These are phyloP conservation scores for Mucor irregularis DNA, from an alignment of 371 early-diverging fungal species.

Conservation along the genomic window DNA sequence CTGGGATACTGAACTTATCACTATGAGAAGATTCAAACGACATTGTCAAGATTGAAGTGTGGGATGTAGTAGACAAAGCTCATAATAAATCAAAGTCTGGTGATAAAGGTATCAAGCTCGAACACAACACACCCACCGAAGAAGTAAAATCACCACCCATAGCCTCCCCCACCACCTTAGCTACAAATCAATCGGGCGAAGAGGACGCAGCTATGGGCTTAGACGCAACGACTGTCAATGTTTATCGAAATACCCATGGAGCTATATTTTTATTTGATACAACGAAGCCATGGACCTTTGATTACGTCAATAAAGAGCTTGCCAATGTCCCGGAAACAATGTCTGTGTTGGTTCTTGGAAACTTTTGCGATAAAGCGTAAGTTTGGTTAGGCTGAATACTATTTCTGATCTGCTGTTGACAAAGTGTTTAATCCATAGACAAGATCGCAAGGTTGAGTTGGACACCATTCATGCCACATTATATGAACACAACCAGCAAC, in stretches of 20 bases:
- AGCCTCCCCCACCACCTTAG: not conserved
- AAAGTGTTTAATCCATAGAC: no score
- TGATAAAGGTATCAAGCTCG: constrained; percentile 40
- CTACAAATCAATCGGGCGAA: not conserved
- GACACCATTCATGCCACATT: constrained; percentile 43
- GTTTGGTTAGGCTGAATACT: not conserved
- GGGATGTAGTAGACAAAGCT: constrained; percentile 72
- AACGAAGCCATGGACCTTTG: constrained; percentile 67
- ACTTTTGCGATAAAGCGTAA: constrained; percentile 52
- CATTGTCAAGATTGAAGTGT: constrained; percentile 69
- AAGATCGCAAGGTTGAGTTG: constrained; percentile 34
- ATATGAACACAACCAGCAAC: constrained; percentile 44
- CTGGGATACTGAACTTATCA: not conserved
- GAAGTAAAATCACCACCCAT: constrained; percentile 5
- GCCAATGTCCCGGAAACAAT: constrained; percentile 55
- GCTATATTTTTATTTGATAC: constrained; percentile 62
- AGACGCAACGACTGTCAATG: constrained; percentile 70
- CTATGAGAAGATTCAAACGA: constrained; percentile 44
- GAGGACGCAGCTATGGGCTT: constrained; percentile 30
- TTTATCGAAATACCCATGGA: constrained; percentile 65
- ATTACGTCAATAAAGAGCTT: constrained; percentile 56
- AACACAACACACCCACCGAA: constrained; percentile 26
- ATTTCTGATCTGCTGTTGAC: no score
- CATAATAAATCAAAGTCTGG: constrained; percentile 30
- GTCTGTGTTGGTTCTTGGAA: constrained; percentile 58